Base-by-base conservation (phyloP, 108 stramenopile genomes). In the Nitzschia palea region DNA sequence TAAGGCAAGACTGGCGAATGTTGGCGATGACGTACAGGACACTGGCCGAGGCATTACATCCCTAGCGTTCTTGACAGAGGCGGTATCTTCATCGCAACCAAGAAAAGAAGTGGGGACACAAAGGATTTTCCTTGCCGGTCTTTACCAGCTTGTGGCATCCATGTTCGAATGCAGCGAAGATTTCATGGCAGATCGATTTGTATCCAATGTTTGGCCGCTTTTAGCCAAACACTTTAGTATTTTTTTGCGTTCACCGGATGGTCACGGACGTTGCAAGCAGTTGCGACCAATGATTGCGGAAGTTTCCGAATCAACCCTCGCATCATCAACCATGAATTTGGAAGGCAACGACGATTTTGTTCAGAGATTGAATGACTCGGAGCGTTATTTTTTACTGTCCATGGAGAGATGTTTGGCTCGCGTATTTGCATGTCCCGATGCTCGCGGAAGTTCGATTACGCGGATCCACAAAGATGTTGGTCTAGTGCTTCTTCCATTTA, bases 141-240 rank as follows among this genome's bases (percentile, higher is more conserved):
- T 68, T 12, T 63, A 63, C 36, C 18, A 33, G 15, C 47, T 75
- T 40, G 66, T 68, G 22, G 67, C 61, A 3, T 27, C 25, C 25
- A 62, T 75, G 57, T 62, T 50, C 37, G 59, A 75, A 31, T 75
- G 67, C 47, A 57, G 61, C 42, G 67, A 62, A 1, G 74, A 75
- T 30, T 75, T 75, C 33, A 44, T 75, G 51, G 67, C 74, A 15
- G 54, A 55, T 34, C 60, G 74, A 3, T 63, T 68, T 29, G 29
- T 30, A 8, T 12, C 67, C 6, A 56, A 42, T 36, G 74, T 75
- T 44, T 75, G 60, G 61, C 74, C 74, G 9, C 8, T 63, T 14
- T 29, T 68, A 34, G 65, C 65, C n/a, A 34, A 56, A 22, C 56
- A 61, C 9, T 34, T 74, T 12, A 50, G 37, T 5, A 1, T 33